Evolutionary conservation across 1,139 yeast genomes (phyloP).

Genomic region (Yamadazyma taylorii): DNA sequence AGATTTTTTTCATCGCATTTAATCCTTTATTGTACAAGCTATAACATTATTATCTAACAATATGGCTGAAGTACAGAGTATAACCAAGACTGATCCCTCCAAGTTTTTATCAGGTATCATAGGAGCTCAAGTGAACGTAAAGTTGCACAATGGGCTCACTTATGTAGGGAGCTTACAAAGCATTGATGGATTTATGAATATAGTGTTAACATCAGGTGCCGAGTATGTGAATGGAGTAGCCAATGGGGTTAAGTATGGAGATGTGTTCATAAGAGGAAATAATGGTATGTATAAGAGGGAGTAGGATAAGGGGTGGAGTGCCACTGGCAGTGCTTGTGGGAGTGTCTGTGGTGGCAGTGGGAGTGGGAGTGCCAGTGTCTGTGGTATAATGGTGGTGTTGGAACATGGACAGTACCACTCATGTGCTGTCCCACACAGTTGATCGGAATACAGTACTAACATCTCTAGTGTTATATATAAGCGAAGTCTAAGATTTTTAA

Average conservation of each 20-base stretch:
- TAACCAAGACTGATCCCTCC: constrained; percentile 57
- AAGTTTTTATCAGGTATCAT: constrained; percentile 75
- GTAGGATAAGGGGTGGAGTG: neutral
- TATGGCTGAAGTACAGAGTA: constrained; percentile 6
- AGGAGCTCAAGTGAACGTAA: constrained; percentile 79
- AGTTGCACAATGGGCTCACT: constrained; percentile 82
- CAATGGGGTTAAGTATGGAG: constrained; percentile 65
- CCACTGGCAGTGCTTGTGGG: neutral
- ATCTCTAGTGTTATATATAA: constrained; percentile 44
- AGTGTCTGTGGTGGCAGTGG: neutral
- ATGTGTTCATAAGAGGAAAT: constrained; percentile 92
- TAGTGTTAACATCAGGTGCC: constrained; percentile 75
- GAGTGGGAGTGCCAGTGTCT: too few species aligned
- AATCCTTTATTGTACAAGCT: too few species aligned
- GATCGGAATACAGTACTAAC: constrained; percentile 35
- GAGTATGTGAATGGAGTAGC: constrained; percentile 62
- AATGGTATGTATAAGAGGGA: constrained; percentile 60
- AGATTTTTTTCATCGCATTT: too few species aligned
- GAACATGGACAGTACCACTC: too few species aligned
- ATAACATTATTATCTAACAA: too few species aligned
- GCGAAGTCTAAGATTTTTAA: constrained; percentile 25
- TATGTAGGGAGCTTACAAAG: constrained; percentile 76
- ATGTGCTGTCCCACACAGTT: too few species aligned
- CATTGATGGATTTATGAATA: constrained; percentile 96
- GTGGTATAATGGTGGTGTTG: too few species aligned